Evolutionary conservation across 1,139 yeast species (phyloP), one percentile per base, ranked within the genome.

Genomic region (Kodamaea ohmeri): DNA sequence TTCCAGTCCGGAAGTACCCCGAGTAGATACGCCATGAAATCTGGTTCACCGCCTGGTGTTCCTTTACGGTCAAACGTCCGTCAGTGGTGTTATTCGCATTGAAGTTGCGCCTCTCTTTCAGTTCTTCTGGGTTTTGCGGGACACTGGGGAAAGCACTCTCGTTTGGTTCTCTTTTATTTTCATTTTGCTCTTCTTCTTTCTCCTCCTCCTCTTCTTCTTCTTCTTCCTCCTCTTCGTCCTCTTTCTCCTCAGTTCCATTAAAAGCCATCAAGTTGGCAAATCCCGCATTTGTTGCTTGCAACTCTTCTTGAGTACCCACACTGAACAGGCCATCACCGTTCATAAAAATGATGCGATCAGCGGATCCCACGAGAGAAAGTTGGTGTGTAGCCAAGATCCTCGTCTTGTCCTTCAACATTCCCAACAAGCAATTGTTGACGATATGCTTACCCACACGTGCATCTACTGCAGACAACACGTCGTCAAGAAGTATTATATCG

Each of bases 391-490:
- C 96, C 52, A 88, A 67, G 18, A 89, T 57, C 47, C 95, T 71
- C 0, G 96, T 89, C 51, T 75, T 80, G 8, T 65, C 62, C 32
- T 61, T 59, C 50, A 88, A 56, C 35, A 78, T 48, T 0, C 85
- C 90, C 44, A 74, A 45, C 35, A 88, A 61, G 58, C 95, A 86
- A 16, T 76, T 63, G 40, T 80, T 81, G 73, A 87, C 77, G 36
- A 89, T 85, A 52, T 82, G 85, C 48, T 79, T 81, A 31, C 96
- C 96, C 19, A 88, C 96, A 53, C 86, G 80, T 6, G 96, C 87
- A 66, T 89, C 97, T 11, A 89, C 96, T 2, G 96, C 97, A 63
- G 89, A 80, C 42, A 89, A 67, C 5, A 88, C 94, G 60, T 89
- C 97, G 55, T 89, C 97, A 44, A 89, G 66, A 41, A 89, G 60